Percentiles rank a stretch among this genome's conserved stretches.
These are phyloP conservation scores for Scutellaria barbata DNA, from an alignment of 257 asterid species.

Conservation along the genomic window DNA sequence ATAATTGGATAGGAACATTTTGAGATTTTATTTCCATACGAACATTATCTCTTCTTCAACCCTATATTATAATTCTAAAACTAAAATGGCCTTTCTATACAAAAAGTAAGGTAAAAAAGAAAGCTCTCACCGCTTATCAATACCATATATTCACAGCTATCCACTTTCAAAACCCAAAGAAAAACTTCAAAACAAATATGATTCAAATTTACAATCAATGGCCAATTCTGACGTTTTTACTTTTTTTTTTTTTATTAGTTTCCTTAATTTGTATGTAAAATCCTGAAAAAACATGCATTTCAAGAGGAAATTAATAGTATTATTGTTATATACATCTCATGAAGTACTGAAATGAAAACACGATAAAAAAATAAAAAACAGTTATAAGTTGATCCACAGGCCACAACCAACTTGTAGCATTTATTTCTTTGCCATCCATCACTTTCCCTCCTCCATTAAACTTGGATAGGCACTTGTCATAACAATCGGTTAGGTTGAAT, in stretches of 20 bases:
- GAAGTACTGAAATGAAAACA: neutral
- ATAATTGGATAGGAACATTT: slow-evolving; percentile 40
- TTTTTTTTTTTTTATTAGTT: neutral
- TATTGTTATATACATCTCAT: neutral
- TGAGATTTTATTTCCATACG: slow-evolving; percentile 43
- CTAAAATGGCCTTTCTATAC: neutral
- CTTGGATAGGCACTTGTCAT: slow-evolving; percentile 46
- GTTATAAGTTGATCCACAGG: neutral
- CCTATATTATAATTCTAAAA: neutral
- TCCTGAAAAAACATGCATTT: too few relatives aligned
- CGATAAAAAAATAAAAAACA: neutral
- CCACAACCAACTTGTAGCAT: slow-evolving; percentile 28
- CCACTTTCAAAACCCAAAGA: neutral
- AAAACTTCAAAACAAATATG: neutral
- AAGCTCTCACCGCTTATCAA: slow-evolving; percentile 36
- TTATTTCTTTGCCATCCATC: slow-evolving; percentile 33
- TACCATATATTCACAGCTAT: slow-evolving; percentile 29
- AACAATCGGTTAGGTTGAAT: slow-evolving; percentile 47
- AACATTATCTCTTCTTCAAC: slow-evolving; percentile 43
- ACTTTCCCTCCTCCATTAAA: slow-evolving; percentile 28
- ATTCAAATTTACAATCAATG: neutral
- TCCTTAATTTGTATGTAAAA: too few relatives aligned
- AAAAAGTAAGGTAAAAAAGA: neutral
- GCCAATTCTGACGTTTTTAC: neutral
- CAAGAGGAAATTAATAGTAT: neutral